A percentile compares a stretch with the other conserved stretches of the same genome.
Conservation (phyloP, 2,329 filamentous ascomycete species). For the Pseudogymnoascus sp. region DNA sequence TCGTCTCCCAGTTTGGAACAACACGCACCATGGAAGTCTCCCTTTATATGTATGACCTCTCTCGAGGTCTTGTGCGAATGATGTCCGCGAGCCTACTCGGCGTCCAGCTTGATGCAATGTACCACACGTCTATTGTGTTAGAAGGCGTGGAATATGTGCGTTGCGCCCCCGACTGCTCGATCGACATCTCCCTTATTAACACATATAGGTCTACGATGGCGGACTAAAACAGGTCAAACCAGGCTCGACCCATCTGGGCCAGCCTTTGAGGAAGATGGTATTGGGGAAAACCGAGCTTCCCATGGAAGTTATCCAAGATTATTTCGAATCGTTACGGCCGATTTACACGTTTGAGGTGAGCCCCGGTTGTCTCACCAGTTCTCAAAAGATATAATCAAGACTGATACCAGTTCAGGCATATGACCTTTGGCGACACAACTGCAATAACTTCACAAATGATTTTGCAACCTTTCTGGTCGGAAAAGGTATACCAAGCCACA, state of each 20-base stretch:
- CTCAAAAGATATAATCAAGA: constrained; percentile 1
- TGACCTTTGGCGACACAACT: constrained; percentile 85
- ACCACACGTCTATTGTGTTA: constrained; percentile 87
- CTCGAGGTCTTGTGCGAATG: constrained; percentile 46
- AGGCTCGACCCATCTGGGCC: constrained; percentile 78
- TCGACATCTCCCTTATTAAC: constrained; percentile 23
- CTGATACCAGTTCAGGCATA: constrained; percentile 53
- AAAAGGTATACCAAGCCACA: constrained; percentile 79
- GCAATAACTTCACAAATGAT: constrained; percentile 96
- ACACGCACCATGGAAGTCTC: constrained; percentile 58
- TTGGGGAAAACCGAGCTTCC: constrained; percentile 74
- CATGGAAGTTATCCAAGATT: constrained; percentile 75
- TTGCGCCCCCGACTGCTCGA: constrained; percentile 12
- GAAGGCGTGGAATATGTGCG: constrained; percentile 68
- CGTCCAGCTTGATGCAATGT: constrained; percentile 78
- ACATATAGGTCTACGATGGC: constrained; percentile 58
- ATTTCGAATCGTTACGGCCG: constrained; percentile 71
- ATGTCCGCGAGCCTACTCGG: constrained; percentile 47
- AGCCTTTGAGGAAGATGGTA: constrained; percentile 65
- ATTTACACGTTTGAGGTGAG: constrained; percentile 72
- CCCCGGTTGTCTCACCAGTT: background rate
- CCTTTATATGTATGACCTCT: constrained; percentile 72
- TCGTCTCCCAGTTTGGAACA: background rate
- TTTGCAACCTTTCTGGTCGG: constrained; percentile 84
- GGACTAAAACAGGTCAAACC: constrained; percentile 76